A percentile compares a stretch with the other conserved stretches of the same genome.
Conservation (phyloP, 805 yeast species). For the Saccharomycopsis microspora region DNA sequence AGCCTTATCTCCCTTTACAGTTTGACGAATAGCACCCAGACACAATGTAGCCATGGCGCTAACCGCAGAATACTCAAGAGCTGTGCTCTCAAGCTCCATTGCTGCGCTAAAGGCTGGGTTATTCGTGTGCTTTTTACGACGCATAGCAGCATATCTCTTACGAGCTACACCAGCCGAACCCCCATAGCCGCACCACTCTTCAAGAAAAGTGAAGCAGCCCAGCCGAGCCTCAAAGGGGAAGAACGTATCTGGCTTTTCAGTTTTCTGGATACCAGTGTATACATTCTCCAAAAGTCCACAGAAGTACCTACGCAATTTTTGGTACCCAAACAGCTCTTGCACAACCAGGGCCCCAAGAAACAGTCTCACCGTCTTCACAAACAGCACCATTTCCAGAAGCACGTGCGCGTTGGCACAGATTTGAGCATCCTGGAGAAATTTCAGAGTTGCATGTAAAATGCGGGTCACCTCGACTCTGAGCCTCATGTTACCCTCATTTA, state of each 20-base stretch:
- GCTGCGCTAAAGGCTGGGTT: slow-evolving; percentile 22
- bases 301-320: slow-evolving; percentile 70
- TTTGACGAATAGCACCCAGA: slow-evolving; percentile 54
- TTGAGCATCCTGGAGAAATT: slow-evolving; percentile 39
- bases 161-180: slow-evolving; percentile 46
- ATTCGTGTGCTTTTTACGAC: slow-evolving; percentile 26
- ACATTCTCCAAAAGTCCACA: slow-evolving; percentile 72
- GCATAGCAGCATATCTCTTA: slow-evolving; percentile 53
- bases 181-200: slow-evolving; percentile 95
- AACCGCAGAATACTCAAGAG: slow-evolving; percentile 62
- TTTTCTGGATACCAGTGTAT: slow-evolving; percentile 41
- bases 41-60: slow-evolving; percentile 80
- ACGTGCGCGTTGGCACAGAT: slow-evolving; percentile 60
- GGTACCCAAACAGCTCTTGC: slow-evolving; percentile 61
- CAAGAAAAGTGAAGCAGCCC: slow-evolving; percentile 69
- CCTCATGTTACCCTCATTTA: slow-evolving; percentile 26
- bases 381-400: slow-evolving; percentile 47
- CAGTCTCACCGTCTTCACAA: slow-evolving; percentile 49
- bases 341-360: slow-evolving; percentile 45
- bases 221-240: slow-evolving; percentile 82
- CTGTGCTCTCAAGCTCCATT: slow-evolving; percentile 26
- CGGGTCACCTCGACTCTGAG: slow-evolving; percentile 71
- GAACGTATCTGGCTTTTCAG: slow-evolving; percentile 39
- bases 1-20: slow-evolving; percentile 34
- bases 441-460: slow-evolving; percentile 58